These are phyloP conservation scores for Aspergillus homomorphus DNA, from an alignment of 495 filamentous ascomycete species.

Conservation along the genomic window DNA sequence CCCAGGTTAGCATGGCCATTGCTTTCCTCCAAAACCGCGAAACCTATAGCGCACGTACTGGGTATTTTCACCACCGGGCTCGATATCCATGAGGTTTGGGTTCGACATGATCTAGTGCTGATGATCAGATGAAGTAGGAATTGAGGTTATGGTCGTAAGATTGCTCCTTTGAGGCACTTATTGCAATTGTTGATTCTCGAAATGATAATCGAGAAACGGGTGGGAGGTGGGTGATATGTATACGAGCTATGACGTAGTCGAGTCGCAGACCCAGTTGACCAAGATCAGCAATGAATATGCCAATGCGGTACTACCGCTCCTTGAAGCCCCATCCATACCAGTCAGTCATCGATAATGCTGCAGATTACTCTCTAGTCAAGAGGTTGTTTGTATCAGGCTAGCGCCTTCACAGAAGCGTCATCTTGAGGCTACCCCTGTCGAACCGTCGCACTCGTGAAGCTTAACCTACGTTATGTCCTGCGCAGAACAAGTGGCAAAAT, in stretches of 20 bases:
- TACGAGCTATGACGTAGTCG: constrained; percentile 14
- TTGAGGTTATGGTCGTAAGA: too few species aligned
- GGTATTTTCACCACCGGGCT: constrained; percentile 59
- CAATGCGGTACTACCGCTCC: too few species aligned
- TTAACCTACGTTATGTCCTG: too few species aligned
- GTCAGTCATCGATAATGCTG: not conserved
- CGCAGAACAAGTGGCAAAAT: not conserved
- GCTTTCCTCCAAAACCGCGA: not conserved
- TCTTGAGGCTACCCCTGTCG: too few species aligned
- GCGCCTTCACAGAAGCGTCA: too few species aligned
- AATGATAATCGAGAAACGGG: too few species aligned
- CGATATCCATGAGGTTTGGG: constrained; percentile 55
- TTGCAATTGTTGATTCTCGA: too few species aligned
- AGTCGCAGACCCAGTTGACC: not conserved
- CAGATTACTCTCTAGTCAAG: not conserved
- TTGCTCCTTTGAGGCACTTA: too few species aligned
- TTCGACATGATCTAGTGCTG: constrained; percentile 26
- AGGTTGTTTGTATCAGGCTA: too few species aligned
- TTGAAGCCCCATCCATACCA: not conserved
- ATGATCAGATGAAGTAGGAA: not conserved
- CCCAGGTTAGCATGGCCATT: constrained; percentile 8
- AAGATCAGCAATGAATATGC: not conserved
- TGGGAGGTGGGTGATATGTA: not conserved
- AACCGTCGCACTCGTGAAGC: too few species aligned
- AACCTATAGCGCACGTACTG: constrained; percentile 41